A percentile compares a stretch with the other conserved stretches of the same genome.
phyloP scores from a whole-genome alignment of 768 basidiomycete genomes.

The Boletellus sp. region DNA sequence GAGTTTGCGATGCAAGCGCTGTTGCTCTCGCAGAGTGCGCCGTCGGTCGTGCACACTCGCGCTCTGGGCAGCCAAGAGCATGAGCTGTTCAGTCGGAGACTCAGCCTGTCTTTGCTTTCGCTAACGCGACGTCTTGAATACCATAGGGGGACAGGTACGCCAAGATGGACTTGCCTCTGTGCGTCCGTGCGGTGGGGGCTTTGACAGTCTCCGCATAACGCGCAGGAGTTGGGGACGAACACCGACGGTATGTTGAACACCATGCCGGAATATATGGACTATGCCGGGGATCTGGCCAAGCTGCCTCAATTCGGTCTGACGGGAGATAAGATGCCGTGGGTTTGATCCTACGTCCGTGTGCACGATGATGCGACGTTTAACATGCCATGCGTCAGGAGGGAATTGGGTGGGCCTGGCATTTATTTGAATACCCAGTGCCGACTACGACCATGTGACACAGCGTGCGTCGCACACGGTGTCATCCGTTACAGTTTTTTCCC shows the following conservation, averaged over 20 bases:
- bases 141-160: neutral
- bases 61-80: conserved; percentile 15
- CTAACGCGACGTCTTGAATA: neutral
- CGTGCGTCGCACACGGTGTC: neutral
- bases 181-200: neutral
- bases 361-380: no score
- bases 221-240: neutral
- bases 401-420: no score
- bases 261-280: neutral
- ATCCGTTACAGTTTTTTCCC: neutral
- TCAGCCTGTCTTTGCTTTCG: neutral
- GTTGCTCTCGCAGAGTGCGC: conserved; percentile 12
- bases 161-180: conserved; percentile 6
- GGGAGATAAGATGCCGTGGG: neutral
- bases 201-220: conserved; percentile 4
- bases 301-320: neutral
- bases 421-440: neutral
- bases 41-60: conserved; percentile 18
- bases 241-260: neutral
- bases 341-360: neutral
- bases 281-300: neutral
- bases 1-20: neutral
- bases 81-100: conserved; percentile 9
- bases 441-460: neutral
- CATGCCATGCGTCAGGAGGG: neutral